A percentile compares a stretch with the other conserved stretches of the same genome.
Conservation (phyloP, 2,329 filamentous ascomycete species). For the Fusarium incarnatum region DNA sequence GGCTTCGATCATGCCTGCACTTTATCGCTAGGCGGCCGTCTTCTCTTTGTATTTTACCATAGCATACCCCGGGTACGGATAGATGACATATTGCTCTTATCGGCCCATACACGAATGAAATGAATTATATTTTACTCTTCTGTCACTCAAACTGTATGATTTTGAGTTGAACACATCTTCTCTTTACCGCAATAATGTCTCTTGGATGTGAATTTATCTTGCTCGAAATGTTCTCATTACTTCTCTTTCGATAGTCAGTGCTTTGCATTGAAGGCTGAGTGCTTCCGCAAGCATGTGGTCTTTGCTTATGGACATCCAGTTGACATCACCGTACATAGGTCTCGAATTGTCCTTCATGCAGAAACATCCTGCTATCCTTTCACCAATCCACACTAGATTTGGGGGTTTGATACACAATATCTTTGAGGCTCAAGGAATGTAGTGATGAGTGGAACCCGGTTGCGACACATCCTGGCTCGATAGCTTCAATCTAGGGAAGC, state of each 20-base stretch:
- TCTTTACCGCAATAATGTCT: not conserved
- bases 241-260: not conserved
- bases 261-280: not conserved
- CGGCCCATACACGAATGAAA: conserved; percentile 29
- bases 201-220: not conserved
- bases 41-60: conserved; percentile 39
- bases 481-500: conserved; percentile 31
- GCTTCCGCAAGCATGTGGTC: not conserved
- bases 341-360: not conserved
- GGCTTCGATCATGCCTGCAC: not conserved
- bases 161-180: not conserved
- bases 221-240: not conserved
- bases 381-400: not conserved
- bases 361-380: not conserved
- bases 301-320: not conserved
- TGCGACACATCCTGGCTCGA: conserved; percentile 30
- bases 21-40: not conserved
- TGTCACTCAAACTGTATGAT: not conserved
- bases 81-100: conserved; percentile 19
- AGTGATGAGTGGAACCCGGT: conserved; percentile 35
- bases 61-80: conserved; percentile 39
- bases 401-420: not conserved
- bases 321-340: not conserved
- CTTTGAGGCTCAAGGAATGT: conserved; percentile 38
- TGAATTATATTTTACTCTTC: not conserved